These are phyloP conservation scores for Nakaseomyces nivariensis DNA, from an alignment of 1,139 yeast genomes.

Conservation along the genomic window DNA sequence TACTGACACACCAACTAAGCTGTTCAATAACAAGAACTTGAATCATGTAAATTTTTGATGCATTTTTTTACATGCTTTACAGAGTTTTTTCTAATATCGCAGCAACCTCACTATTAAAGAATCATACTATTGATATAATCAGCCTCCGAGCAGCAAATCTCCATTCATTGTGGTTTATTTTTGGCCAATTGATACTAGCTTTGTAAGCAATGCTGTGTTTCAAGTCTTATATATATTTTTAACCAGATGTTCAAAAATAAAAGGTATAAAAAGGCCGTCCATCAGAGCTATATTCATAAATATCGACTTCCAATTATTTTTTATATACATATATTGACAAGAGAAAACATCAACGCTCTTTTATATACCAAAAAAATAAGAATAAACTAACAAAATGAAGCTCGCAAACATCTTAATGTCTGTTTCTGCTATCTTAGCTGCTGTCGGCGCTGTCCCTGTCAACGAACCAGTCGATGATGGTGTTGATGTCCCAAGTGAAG, in stretches of 20 bases:
- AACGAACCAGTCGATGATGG: slow-evolving; percentile 4
- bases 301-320: too few species aligned
- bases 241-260: background rate
- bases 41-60: background rate
- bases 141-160: too few species aligned
- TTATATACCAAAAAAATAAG: background rate
- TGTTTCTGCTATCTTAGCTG: background rate
- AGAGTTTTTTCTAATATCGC: background rate
- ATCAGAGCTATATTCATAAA: too few species aligned
- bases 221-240: too few species aligned
- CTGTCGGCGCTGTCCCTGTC: background rate
- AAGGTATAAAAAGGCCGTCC: background rate
- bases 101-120: background rate
- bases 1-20: too few species aligned
- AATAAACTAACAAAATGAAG: background rate
- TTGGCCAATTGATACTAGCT: too few species aligned
- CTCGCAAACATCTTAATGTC: background rate
- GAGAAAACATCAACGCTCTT: background rate
- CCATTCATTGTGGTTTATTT: too few species aligned
- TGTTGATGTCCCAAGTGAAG: slow-evolving; percentile 11
- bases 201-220: too few species aligned
- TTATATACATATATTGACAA: background rate
- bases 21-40: background rate
- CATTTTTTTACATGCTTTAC: background rate
- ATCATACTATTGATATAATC: too few species aligned